Percentiles rank a stretch among this genome's conserved stretches.
phyloP scores from a whole-genome alignment of 495 filamentous ascomycete genomes.

The Neurospora sp. region DNA sequence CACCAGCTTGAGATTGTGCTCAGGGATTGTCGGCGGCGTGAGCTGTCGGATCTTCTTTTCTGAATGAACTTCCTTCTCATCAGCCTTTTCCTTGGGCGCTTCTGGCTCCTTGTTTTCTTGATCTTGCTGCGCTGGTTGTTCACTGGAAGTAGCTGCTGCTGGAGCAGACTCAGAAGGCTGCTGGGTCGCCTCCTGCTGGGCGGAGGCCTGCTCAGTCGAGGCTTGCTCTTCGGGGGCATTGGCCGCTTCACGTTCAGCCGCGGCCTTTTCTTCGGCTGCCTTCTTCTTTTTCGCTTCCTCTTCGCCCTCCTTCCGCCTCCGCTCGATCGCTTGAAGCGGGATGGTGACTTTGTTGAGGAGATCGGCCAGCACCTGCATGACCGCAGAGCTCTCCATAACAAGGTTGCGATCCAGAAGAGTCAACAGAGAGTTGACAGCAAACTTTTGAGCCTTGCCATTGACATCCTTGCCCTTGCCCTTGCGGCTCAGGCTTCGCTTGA shows the following conservation, averaged over 20 bases:
- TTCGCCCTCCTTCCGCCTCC: constrained; percentile 63
- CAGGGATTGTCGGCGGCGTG: constrained; percentile 77
- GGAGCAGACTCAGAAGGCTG: background rate
- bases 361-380: constrained; percentile 87
- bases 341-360: constrained; percentile 81
- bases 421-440: constrained; percentile 81
- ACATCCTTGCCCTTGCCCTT: constrained; percentile 78
- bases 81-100: constrained; percentile 41
- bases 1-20: constrained; percentile 80
- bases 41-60: constrained; percentile 65
- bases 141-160: constrained; percentile 5
- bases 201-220: constrained; percentile 14
- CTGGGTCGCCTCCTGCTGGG: constrained; percentile 4
- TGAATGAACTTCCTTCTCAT: constrained; percentile 10
- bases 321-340: constrained; percentile 71
- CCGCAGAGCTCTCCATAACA: constrained; percentile 87
- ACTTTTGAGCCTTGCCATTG: constrained; percentile 70
- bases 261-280: constrained; percentile 13
- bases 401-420: constrained; percentile 80
- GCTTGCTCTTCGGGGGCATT: constrained; percentile 13
- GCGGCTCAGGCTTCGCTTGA: constrained; percentile 66
- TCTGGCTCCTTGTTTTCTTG: constrained; percentile 19
- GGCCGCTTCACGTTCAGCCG: constrained; percentile 12
- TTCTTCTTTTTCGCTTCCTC: constrained; percentile 49
- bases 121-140: constrained; percentile 13